phyloP scores from a whole-genome alignment of 2,329 filamentous ascomycete species.

The Periconia digitata region DNA sequence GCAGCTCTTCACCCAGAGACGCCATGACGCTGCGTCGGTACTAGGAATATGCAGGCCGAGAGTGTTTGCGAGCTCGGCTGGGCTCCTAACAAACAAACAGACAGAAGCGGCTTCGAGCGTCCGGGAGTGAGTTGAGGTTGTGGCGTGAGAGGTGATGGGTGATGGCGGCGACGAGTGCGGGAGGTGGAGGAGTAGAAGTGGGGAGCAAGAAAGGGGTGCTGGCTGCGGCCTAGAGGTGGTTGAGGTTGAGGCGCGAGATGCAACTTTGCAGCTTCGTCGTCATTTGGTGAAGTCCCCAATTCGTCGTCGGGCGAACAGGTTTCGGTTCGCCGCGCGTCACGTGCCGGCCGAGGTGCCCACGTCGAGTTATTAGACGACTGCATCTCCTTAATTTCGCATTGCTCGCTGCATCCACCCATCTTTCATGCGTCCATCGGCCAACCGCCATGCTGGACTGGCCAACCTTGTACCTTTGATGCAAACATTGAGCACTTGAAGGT shows the following conservation, averaged over 20 bases:
- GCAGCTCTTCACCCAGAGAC: constrained; percentile 90
- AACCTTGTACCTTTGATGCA: neutral
- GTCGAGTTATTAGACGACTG: neutral
- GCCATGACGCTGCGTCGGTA: constrained; percentile 64
- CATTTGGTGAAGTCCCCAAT: constrained; percentile 12
- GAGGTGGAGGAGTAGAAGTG: neutral
- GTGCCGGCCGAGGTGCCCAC: too few relatives aligned
- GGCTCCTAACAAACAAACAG: constrained; percentile 29
- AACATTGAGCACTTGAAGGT: too few relatives aligned
- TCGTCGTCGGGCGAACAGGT: constrained; percentile 13
- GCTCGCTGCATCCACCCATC: neutral
- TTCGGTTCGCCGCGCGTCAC: constrained; percentile 13
- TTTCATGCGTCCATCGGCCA: neutral
- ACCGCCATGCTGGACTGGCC: too few relatives aligned
- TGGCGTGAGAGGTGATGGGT: constrained; percentile 9
- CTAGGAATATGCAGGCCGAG: neutral
- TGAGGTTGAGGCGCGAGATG: constrained; percentile 2
- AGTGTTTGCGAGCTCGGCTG: constrained; percentile 24
- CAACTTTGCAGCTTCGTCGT: constrained; percentile 24
- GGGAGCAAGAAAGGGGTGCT: neutral
- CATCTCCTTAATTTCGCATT: constrained; percentile 27
- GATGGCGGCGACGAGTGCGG: constrained; percentile 1
- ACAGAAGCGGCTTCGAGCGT: constrained; percentile 4
- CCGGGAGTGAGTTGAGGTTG: neutral
- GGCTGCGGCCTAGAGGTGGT: neutral